Conservation (phyloP, 371 early-diverging fungal species). For the Enteropsectra breve region DNA sequence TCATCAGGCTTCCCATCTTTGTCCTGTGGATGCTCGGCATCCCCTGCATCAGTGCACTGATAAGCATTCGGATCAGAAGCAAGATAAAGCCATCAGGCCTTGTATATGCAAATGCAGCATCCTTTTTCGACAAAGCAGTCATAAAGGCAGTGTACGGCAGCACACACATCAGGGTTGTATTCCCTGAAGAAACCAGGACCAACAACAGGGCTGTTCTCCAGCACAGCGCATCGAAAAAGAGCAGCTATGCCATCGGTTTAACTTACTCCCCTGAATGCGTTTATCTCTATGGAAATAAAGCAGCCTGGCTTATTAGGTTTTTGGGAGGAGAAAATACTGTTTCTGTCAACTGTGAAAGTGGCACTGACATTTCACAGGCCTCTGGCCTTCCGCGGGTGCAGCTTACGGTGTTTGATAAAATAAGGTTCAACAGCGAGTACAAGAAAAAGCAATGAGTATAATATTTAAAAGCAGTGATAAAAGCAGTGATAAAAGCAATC, state of each 20-base stretch:
- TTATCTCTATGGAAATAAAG: slow-evolving; percentile 33
- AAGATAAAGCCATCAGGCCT: slow-evolving; percentile 1
- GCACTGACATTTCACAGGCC: slow-evolving; percentile 6
- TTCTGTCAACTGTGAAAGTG: slow-evolving; percentile 27
- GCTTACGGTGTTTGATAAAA: background rate
- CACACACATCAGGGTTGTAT: slow-evolving; percentile 30
- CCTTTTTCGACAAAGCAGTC: slow-evolving; percentile 38
- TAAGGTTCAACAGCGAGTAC: background rate
- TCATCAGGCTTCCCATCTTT: slow-evolving; percentile 27
- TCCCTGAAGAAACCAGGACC: slow-evolving; percentile 42
- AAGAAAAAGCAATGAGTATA: background rate
- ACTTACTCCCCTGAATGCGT: slow-evolving; percentile 46
- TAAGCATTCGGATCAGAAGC: slow-evolving; percentile 8
- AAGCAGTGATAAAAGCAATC: too few species aligned
- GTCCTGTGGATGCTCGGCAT: slow-evolving; percentile 18
- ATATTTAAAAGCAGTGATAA: too few species aligned
- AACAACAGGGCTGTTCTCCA: slow-evolving; percentile 46
- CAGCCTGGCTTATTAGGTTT: slow-evolving; percentile 30
- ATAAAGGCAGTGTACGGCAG: slow-evolving; percentile 23
- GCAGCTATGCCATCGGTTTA: slow-evolving; percentile 41
- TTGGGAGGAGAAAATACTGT: slow-evolving; percentile 37
- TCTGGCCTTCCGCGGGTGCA: slow-evolving; percentile 9
- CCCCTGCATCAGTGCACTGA: slow-evolving; percentile 1
- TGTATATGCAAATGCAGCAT: slow-evolving; percentile 26
- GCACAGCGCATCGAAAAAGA: slow-evolving; percentile 5